Base-by-base conservation (phyloP, 2,329 filamentous ascomycete genomes). In the Microdochium bolleyi region DNA sequence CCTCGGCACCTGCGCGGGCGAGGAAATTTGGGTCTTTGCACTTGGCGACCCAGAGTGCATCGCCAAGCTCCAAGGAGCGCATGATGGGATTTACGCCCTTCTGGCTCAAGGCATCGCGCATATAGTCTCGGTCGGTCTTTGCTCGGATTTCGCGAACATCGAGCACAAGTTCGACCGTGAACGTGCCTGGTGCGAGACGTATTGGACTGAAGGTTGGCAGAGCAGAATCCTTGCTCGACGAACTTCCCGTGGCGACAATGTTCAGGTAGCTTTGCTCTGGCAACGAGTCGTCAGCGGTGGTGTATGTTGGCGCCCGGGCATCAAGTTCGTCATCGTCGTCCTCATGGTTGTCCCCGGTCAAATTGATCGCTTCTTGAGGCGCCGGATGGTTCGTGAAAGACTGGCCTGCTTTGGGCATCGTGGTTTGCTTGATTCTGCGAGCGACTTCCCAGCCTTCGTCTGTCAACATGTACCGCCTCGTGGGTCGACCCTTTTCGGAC, bases 371-470 rank as follows among this genome's bases (percentile, higher is more conserved):
- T 19, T 8, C 13, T 22, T 10, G 41, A 22, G 14, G 41, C 19
- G n/a, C 19, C 22, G 55, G 25, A n/a, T 56, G 46, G 13, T 59
- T 57, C 8, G 41, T 19, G 5, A 41, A 7, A 7, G 14, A 16
- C 38, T 52, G 22, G 27, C 25, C 51, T 58, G 61, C 61, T 62
- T 69, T n/a, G 69, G 61, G n/a, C 68, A 63, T 2, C 9, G 41
- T 46, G 7, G 77, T 79, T 53, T 77, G 73, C 49, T 79, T 79
- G 37, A 91, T 84, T 22, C 81, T 77, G 49, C 75, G 79, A 1
- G 84, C 87, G 51, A 88, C 82, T 50, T 89, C 85, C 84, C 87
- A 88, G 3, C 89, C 89, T 55, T 89, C 85, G 30, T 92, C 87
- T 0, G 88, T 89, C 34, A 94, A 70, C 2, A 76, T 74, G 62